Evolutionary conservation across 768 basidiomycete genomes (phyloP).

Genomic region (Russula virescens): DNA sequence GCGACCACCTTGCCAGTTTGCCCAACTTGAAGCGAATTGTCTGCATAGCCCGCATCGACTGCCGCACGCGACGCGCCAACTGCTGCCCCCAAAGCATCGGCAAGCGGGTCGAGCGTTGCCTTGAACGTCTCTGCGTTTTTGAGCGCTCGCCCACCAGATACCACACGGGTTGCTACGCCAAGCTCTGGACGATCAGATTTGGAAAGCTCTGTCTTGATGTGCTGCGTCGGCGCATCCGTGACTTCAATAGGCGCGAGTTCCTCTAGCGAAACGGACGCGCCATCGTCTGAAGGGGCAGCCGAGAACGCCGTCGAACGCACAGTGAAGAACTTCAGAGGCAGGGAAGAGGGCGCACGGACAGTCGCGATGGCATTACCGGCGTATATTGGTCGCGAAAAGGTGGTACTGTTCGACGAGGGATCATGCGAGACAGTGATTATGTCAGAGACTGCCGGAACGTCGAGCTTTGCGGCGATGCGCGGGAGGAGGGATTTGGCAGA

Average conservation of each 20-base stretch:
- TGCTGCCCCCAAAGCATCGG: constrained; percentile 89
- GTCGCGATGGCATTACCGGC: constrained; percentile 97
- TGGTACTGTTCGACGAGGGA: constrained; percentile 61
- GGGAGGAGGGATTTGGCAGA: constrained; percentile 90
- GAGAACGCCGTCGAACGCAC: constrained; percentile 89
- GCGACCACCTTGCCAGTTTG: constrained; percentile 99
- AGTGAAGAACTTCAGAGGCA: constrained; percentile 90
- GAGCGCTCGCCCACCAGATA: constrained; percentile 92
- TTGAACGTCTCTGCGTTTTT: constrained; percentile 95
- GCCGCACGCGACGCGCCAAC: constrained; percentile 98
- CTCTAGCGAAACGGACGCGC: constrained; percentile 51
- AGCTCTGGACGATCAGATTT: constrained; percentile 93
- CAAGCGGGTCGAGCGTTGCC: constrained; percentile 79
- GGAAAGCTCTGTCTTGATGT: constrained; percentile 69
- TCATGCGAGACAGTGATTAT: constrained; percentile 79
- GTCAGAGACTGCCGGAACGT: constrained; percentile 88
- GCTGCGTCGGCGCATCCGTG: constrained; percentile 49
- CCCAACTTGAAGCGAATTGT: constrained; percentile 97
- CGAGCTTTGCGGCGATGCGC: constrained; percentile 83
- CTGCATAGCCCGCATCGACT: constrained; percentile 96
- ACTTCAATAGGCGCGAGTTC: constrained; percentile 60
- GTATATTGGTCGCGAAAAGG: constrained; percentile 92
- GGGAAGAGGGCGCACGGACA: constrained; percentile 68
- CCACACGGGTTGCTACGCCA: constrained; percentile 77
- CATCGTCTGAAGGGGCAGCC: constrained; percentile 50